Evolutionary conservation across 495 filamentous ascomycete species (phyloP), one percentile per base, ranked within the genome.

Genomic region (Xylaria venustula): DNA sequence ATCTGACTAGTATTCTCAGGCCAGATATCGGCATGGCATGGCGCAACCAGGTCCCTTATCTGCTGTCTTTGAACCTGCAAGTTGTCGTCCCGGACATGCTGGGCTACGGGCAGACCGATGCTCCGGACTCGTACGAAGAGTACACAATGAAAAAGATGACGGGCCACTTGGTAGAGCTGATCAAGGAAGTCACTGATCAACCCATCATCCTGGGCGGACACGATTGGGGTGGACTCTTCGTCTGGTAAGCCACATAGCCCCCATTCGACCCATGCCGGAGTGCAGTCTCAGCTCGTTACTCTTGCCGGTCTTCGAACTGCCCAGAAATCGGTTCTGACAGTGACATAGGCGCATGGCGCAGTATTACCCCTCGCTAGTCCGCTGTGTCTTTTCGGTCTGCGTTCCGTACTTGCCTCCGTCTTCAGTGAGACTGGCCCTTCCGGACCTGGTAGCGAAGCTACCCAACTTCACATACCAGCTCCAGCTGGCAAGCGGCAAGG

Each of bases 381-480:
- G 79, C 2, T 84, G 87, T 54, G 78, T 97, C 34, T 90, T 96
- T 72, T 83, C 83, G 40, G 74, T 97, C 42, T 95, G 90, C 70
- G 91, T 92, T 4, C 89, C 92, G 0, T 96, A 85, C 70, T 54
- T 64, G 2, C 67, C 84, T 11, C 87, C 87, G 0, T 57, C 64
- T 1, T 71, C 76, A 46, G 64, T 71, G 32, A 88, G 79, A 59
- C 17, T 80, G 3, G 67, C 84, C 0, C 64, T 86, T 0, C 79
- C 87, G 51, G 60, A 83, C 3, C 61, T 91, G 2, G 83, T 89
- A 5, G 67, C 74, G 9, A 81, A 64, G 12, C 59, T 88, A 40
- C 91, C 91, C n/a, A 86, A 90, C 63, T 91, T 91, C 68, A 78
- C 65, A 19, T 98, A 98, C 71, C 93, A 98, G 76, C 64, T 95